Conservation (phyloP, 73 alveolate genomes). For the Blepharisma stoltei region DNA sequence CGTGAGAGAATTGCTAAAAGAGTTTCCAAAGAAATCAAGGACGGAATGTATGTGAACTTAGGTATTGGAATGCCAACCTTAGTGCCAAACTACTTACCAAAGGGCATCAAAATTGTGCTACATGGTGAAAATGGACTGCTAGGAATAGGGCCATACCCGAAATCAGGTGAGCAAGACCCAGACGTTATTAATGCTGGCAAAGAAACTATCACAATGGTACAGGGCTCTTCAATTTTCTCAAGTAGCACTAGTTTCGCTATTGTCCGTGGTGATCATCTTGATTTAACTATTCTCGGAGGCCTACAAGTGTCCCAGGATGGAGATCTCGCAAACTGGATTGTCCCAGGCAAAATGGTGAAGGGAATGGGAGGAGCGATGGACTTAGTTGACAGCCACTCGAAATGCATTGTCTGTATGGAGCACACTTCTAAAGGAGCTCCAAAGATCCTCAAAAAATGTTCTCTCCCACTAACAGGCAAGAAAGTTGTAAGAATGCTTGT, state of each 20-base stretch:
- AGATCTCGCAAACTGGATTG: constrained; percentile 96
- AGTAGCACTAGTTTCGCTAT: constrained; percentile 84
- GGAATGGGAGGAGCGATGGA: constrained; percentile 96
- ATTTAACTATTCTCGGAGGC: constrained; percentile 82
- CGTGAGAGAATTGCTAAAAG: constrained; percentile 71
- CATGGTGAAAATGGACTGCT: constrained; percentile 80
- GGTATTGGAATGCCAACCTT: constrained; percentile 90
- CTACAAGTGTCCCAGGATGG: constrained; percentile 80
- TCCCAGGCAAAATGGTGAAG: constrained; percentile 93
- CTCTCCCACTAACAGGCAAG: constrained; percentile 79
- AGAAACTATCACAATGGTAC: constrained; percentile 71
- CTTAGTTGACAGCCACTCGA: constrained; percentile 66
- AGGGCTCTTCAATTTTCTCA: constrained; percentile 80
- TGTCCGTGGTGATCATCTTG: constrained; percentile 88
- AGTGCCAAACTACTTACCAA: constrained; percentile 48
- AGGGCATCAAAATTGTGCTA: constrained; percentile 46
- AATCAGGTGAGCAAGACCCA: constrained; percentile 68
- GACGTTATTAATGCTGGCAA: constrained; percentile 94
- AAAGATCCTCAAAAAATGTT: constrained; percentile 58
- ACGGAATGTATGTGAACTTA: constrained; percentile 77
- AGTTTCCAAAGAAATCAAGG: constrained; percentile 72
- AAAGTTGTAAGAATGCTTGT: constrained; percentile 57
- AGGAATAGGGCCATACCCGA: constrained; percentile 83
- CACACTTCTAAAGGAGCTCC: constrained; percentile 69
- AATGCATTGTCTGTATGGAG: constrained; percentile 75